phyloP scores from a whole-genome alignment of 2,329 filamentous ascomycete genomes.

The Atkinsonella texensis region DNA sequence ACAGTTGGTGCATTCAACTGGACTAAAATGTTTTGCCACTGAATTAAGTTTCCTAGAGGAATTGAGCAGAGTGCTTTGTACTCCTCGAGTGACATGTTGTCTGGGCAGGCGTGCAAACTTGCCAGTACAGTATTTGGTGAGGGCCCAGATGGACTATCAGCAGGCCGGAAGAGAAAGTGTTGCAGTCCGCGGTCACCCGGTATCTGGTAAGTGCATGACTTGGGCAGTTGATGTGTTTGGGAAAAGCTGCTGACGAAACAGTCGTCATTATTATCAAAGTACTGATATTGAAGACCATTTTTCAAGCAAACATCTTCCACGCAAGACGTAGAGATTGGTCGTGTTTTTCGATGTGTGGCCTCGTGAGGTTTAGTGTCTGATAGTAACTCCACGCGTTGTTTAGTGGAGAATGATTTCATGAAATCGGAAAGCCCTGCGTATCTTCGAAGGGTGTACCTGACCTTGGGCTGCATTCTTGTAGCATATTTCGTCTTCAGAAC shows the following conservation, averaged over 20 bases:
- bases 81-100: constrained; percentile 36
- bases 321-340: not conserved
- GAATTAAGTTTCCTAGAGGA: constrained; percentile 8
- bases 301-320: constrained; percentile 12
- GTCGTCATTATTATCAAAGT: constrained; percentile 5
- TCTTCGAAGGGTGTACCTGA: constrained; percentile 1
- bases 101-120: constrained; percentile 33
- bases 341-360: constrained; percentile 6
- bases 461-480: not conserved
- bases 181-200: constrained; percentile 8
- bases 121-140: constrained; percentile 41
- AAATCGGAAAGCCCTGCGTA: constrained; percentile 7
- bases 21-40: constrained; percentile 13
- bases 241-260: constrained; percentile 1
- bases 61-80: constrained; percentile 28
- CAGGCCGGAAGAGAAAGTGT: constrained; percentile 8
- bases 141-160: constrained; percentile 2
- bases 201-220: constrained; percentile 10
- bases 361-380: constrained; percentile 12
- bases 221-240: not conserved
- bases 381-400: constrained; percentile 9
- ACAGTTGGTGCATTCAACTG: constrained; percentile 13
- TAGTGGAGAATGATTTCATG: fast-evolving
- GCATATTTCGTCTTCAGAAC: constrained; percentile 19
- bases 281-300: constrained; percentile 13